These are phyloP conservation scores for Pythium sp. DNA, from an alignment of 352 stramenopile genomes.

Conservation along the genomic window DNA sequence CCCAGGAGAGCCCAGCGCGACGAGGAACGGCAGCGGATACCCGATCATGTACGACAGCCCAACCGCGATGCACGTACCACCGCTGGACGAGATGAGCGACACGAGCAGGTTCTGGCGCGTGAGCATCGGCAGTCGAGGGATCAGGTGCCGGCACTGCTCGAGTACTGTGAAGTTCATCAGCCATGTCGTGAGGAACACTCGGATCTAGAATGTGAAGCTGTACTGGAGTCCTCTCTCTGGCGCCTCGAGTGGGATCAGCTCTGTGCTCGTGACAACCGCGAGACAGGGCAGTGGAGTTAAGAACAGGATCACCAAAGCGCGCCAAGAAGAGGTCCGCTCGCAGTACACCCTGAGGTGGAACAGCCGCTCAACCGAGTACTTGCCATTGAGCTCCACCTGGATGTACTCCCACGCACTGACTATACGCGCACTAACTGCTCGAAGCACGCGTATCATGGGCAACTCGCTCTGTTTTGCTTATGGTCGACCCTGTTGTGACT, in stretches of 20 bases:
- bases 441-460: neutral
- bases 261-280: neutral
- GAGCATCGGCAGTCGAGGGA: no score
- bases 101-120: no score
- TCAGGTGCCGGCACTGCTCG: conserved; percentile 7
- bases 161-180: conserved; percentile 8
- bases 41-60: no score
- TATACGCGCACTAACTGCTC: neutral
- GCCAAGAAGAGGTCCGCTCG: neutral
- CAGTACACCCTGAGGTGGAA: conserved; percentile 5
- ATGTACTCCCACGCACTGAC: conserved; percentile 1
- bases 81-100: no score
- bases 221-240: neutral
- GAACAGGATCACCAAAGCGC: conserved; percentile 9
- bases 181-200: conserved; percentile 9
- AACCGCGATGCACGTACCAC: no score
- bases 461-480: no score
- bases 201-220: conserved; percentile 11
- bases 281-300: conserved; percentile 15
- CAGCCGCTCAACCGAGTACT: conserved; percentile 21
- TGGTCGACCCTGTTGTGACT: no score
- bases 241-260: conserved; percentile 9
- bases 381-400: conserved; percentile 22
- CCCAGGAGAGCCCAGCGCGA: no score
- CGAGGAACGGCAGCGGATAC: no score